A percentile compares a stretch with the other conserved stretches of the same genome.
Conservation (phyloP, 2,329 filamentous ascomycete genomes). For the Arthroderma sp. region DNA sequence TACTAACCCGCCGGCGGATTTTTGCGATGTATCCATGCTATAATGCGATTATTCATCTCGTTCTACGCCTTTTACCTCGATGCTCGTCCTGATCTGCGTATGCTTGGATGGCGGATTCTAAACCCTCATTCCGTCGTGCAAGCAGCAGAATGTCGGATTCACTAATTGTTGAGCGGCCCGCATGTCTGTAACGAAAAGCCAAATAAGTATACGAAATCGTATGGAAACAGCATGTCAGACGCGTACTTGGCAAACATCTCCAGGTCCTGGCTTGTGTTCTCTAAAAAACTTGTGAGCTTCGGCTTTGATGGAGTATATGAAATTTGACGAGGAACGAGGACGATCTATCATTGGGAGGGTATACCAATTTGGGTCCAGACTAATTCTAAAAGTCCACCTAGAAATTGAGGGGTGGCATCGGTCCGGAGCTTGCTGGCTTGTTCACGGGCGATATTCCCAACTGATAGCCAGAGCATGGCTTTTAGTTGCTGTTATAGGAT, state of each 20-base stretch:
- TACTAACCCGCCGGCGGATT: no score
- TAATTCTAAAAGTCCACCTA: conserved; percentile 70
- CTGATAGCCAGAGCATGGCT: conserved; percentile 68
- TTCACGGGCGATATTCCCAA: conserved; percentile 80
- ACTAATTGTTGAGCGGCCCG: conserved; percentile 64
- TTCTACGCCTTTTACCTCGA: background rate
- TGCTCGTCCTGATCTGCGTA: conserved; percentile 20
- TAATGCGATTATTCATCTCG: no score
- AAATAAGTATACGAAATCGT: background rate
- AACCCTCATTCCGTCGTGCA: conserved; percentile 70
- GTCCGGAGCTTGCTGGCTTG: conserved; percentile 59
- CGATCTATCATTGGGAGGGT: conserved; percentile 5
- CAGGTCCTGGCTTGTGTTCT: conserved; percentile 45
- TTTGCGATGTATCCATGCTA: no score
- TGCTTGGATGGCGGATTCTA: conserved; percentile 55
- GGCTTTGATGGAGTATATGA: no score
- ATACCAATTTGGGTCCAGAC: conserved; percentile 77
- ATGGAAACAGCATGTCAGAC: background rate
- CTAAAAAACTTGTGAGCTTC: conserved; percentile 18
- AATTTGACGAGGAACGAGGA: no score
- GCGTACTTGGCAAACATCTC: conserved; percentile 48
- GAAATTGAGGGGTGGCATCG: conserved; percentile 86
- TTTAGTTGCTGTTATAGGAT: conserved; percentile 54
- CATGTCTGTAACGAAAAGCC: conserved; percentile 47
- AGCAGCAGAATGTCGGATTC: conserved; percentile 81